Percentiles rank a stretch among this genome's conserved stretches.
phyloP scores from a whole-genome alignment of 495 filamentous ascomycete species.

The Penicillium crystallinum region DNA sequence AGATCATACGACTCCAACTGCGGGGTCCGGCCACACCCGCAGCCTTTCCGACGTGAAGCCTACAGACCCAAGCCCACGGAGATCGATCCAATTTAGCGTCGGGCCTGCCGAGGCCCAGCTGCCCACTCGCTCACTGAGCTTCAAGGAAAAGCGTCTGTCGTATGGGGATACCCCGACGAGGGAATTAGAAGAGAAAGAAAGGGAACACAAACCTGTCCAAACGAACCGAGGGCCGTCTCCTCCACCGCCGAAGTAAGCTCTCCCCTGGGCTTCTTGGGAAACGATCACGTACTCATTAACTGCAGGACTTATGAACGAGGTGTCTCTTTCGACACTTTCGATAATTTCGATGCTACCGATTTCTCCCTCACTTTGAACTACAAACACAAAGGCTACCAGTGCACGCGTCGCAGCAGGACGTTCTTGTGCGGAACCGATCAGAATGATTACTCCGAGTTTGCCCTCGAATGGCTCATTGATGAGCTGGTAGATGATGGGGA shows the following conservation, averaged over 20 bases:
- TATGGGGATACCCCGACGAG: slow-evolving; percentile 18
- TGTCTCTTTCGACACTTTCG: slow-evolving; percentile 93
- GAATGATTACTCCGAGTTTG: slow-evolving; percentile 93
- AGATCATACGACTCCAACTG: slow-evolving; percentile 12
- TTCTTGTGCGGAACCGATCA: slow-evolving; percentile 94
- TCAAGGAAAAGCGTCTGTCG: slow-evolving; percentile 24
- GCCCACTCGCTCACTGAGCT: slow-evolving; percentile 26
- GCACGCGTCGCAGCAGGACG: slow-evolving; percentile 75
- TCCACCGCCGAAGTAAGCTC: slow-evolving; percentile 36
- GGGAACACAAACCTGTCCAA: slow-evolving; percentile 21
- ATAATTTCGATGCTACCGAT: slow-evolving; percentile 72
- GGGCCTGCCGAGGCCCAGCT: slow-evolving; percentile 27
- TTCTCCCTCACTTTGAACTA: slow-evolving; percentile 81
- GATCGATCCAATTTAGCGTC: slow-evolving; percentile 43
- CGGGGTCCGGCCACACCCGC: slow-evolving; percentile 16
- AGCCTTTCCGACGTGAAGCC: slow-evolving; percentile 20
- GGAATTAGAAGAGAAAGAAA: slow-evolving; percentile 24
- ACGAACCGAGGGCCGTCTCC: slow-evolving; percentile 30
- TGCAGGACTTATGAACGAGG: slow-evolving; percentile 45
- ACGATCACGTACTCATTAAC: slow-evolving; percentile 8
- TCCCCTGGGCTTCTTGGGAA: not conserved
- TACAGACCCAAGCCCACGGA: slow-evolving; percentile 21
- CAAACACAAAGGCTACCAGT: slow-evolving; percentile 86
- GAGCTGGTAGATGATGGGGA: slow-evolving; percentile 96
- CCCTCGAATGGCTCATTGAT: slow-evolving; percentile 88